Base-by-base conservation (phyloP, 2,329 filamentous ascomycete species). In the Remersonia thermophila region DNA sequence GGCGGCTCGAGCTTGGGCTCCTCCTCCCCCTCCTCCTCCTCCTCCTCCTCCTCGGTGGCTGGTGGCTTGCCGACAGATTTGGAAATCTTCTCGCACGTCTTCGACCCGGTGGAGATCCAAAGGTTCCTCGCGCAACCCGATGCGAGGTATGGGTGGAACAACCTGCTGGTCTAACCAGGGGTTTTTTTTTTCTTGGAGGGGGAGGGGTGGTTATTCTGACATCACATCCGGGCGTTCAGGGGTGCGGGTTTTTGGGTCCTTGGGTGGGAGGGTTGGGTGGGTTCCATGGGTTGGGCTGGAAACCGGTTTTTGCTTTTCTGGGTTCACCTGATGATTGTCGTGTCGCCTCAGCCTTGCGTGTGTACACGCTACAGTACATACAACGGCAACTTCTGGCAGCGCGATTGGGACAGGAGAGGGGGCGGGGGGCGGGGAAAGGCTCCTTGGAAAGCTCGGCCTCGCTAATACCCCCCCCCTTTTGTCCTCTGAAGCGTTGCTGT, bases 1-100 rank as follows among this genome's bases (percentile, higher is more conserved):
- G 50, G 54, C 16, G 52, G 52, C 8, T 46, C 48, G 12, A 48
- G 50, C 36, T 51, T 49, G 6, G 48, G 48, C 26, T 51, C 51
- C 14, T 52, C 53, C 46, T 43, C 59, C 20, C 5, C 5, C 20
- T 23, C 20, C 5, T 23, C 20, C 49, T 40, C 47, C 11, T 30
- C 53, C 38, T 20, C n/a, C n/a, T n/a, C n/a, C n/a, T n/a, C n/a
- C n/a, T n/a, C n/a, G n/a, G n/a, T n/a, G n/a, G n/a, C n/a, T n/a
- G n/a, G 50, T 42, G 16, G 31, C 23, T 46, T 43, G 12, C 54
- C 56, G 20, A 56, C 53, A 20, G 72, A 77, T 53, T 60, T 65
- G 38, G 58, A 66, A 16, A 68, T 75, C 36, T 78, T 76, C 44
- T 55, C 61, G 38, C 56, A 60, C 10, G 62, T 73, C 29, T 77